phyloP scores from a whole-genome alignment of 257 asterid genomes.

The Scutellaria minor region DNA sequence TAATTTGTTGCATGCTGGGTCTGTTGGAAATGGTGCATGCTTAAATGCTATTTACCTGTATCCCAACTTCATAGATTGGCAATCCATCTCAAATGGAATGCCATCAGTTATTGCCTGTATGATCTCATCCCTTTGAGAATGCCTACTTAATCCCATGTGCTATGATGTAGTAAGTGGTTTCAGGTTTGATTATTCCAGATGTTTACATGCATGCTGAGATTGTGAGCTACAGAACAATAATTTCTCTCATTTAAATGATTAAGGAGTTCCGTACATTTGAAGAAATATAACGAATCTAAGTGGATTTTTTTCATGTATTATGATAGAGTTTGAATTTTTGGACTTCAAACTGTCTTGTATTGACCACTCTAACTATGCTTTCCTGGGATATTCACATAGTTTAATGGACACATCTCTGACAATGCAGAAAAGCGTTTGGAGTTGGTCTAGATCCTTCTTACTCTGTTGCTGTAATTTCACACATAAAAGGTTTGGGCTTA shows the following conservation, averaged over 20 bases:
- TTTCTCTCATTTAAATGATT: conserved; percentile 12
- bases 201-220: conserved; percentile 16
- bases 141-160: not conserved
- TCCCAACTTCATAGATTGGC: conserved; percentile 2
- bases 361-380: conserved; percentile 23
- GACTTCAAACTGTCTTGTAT: not conserved
- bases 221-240: conserved; percentile 17
- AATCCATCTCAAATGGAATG: conserved; percentile 15
- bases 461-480: conserved; percentile 45
- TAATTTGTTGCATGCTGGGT: conserved; percentile 9
- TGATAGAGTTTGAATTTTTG: conserved; percentile 12
- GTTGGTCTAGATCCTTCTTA: conserved; percentile 52
- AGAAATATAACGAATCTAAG: not conserved
- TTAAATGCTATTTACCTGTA: conserved; percentile 16
- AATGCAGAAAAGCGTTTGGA: conserved; percentile 71
- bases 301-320: not conserved
- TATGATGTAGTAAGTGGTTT: conserved; percentile 15
- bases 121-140: conserved; percentile 5
- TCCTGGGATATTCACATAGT: conserved; percentile 20
- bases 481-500: conserved; percentile 51
- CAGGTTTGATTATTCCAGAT: conserved; percentile 1
- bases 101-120: not conserved
- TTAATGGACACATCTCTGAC: conserved; percentile 24
- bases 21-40: not conserved
- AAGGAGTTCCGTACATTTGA: conserved; percentile 11